phyloP scores from a whole-genome alignment of 1,284 basidiomycete genomes.

The Ustanciosporium gigantosporum region DNA sequence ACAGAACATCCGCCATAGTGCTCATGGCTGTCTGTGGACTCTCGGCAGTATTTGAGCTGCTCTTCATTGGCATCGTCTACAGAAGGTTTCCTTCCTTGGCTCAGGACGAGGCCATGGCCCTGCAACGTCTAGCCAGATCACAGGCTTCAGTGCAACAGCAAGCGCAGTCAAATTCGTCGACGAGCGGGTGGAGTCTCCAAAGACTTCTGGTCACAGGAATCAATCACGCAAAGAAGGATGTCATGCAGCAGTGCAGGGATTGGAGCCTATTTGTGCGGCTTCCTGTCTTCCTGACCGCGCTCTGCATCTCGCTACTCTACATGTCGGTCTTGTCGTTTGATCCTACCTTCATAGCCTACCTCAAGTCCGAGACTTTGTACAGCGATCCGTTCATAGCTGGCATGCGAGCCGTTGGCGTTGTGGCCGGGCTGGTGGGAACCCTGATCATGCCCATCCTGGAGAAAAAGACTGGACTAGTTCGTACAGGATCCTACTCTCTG shows the following conservation, averaged over 20 bases:
- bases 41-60: constrained; percentile 42
- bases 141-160: too few species aligned
- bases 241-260: constrained; percentile 51
- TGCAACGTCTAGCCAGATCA: too few species aligned
- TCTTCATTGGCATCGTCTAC: constrained; percentile 44
- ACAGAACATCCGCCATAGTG: constrained; percentile 32
- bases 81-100: constrained; percentile 34
- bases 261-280: constrained; percentile 65
- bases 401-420: constrained; percentile 66
- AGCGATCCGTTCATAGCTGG: constrained; percentile 67
- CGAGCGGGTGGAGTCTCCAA: not conserved
- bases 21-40: constrained; percentile 32
- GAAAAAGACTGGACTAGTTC: constrained; percentile 63
- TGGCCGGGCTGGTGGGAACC: constrained; percentile 65
- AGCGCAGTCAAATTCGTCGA: not conserved
- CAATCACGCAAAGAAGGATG: constrained; percentile 2
- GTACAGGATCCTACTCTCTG: constrained; percentile 63
- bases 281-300: constrained; percentile 62
- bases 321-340: constrained; percentile 64
- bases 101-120: constrained; percentile 14
- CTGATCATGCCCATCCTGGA: constrained; percentile 64
- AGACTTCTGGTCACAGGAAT: too few species aligned
- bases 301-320: constrained; percentile 67
- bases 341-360: constrained; percentile 49
- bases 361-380: constrained; percentile 51